Percentiles rank a stretch among this genome's conserved stretches.
These are phyloP conservation scores for Umbelopsis sp. DNA, from an alignment of 192 early-diverging fungal genomes.

Conservation along the genomic window DNA sequence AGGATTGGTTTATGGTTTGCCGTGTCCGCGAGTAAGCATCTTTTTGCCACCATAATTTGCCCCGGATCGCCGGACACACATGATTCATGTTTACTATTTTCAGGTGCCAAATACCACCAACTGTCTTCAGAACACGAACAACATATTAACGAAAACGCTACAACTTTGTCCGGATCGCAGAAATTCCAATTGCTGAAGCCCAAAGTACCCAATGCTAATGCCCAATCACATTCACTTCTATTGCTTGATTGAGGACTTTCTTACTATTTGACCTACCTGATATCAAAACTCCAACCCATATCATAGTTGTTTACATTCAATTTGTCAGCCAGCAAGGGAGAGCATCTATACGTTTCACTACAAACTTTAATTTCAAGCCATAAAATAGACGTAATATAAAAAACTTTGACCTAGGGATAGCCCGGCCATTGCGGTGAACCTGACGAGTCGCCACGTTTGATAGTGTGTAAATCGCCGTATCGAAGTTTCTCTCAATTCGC, in stretches of 20 bases:
- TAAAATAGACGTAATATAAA: neutral
- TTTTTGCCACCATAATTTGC: neutral
- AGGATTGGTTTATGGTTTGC: neutral
- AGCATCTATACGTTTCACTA: too few species aligned
- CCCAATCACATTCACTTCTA: neutral
- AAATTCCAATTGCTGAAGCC: too few species aligned
- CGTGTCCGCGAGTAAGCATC: neutral
- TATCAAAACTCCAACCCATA: too few species aligned
- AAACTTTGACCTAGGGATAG: neutral
- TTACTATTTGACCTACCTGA: too few species aligned
- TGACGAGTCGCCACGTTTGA: neutral
- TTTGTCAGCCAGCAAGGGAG: neutral
- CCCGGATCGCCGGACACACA: conserved; percentile 4
- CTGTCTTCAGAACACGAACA: too few species aligned
- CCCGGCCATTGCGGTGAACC: neutral
- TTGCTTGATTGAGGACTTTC: neutral
- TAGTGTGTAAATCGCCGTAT: neutral
- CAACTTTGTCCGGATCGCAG: too few species aligned
- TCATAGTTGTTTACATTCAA: neutral
- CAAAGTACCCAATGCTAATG: too few species aligned
- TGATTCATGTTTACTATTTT: neutral
- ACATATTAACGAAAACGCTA: too few species aligned
- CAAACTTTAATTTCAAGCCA: too few species aligned
- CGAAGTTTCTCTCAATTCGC: neutral
- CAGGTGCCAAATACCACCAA: neutral